phyloP scores from a whole-genome alignment of 768 basidiomycete genomes.

The Macrolepiota dolichaula region DNA sequence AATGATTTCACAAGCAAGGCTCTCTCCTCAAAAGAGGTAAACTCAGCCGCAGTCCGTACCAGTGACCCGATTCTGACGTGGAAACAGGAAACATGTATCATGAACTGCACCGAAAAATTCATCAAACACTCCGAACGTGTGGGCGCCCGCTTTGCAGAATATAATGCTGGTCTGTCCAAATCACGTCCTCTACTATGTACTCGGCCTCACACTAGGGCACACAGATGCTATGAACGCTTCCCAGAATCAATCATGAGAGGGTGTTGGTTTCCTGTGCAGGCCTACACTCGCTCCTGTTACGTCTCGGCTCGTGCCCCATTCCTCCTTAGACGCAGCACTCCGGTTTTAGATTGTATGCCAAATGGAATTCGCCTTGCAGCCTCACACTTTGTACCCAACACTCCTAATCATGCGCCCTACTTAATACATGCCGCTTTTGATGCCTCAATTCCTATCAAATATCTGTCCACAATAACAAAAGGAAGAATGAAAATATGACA shows the following conservation, averaged over 20 bases:
- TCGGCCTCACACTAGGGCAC: neutral
- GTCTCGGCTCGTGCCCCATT: neutral
- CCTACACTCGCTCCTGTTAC: neutral
- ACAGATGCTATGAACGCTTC: slow-evolving; percentile 39
- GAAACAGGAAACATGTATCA: slow-evolving; percentile 78
- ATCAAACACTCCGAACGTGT: slow-evolving; percentile 94
- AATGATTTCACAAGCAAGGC: slow-evolving; percentile 98
- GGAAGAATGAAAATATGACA: neutral
- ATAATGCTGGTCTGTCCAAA: slow-evolving; percentile 75
- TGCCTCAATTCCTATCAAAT: neutral
- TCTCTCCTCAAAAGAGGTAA: slow-evolving; percentile 88
- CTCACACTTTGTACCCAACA: neutral
- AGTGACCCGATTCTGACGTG: neutral
- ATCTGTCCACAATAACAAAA: neutral
- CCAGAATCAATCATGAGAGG: slow-evolving; percentile 30
- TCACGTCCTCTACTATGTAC: neutral
- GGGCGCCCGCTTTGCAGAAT: slow-evolving; percentile 87
- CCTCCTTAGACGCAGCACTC: neutral
- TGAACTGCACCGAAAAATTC: slow-evolving; percentile 97
- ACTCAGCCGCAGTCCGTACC: neutral
- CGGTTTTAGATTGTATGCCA: neutral
- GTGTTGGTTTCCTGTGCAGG: neutral
- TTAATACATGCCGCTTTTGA: neutral
- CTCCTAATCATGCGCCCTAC: neutral
- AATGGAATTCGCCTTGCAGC: neutral